These are phyloP conservation scores for Piedraia hortae DNA, from an alignment of 2,329 filamentous ascomycete genomes.

Conservation along the genomic window DNA sequence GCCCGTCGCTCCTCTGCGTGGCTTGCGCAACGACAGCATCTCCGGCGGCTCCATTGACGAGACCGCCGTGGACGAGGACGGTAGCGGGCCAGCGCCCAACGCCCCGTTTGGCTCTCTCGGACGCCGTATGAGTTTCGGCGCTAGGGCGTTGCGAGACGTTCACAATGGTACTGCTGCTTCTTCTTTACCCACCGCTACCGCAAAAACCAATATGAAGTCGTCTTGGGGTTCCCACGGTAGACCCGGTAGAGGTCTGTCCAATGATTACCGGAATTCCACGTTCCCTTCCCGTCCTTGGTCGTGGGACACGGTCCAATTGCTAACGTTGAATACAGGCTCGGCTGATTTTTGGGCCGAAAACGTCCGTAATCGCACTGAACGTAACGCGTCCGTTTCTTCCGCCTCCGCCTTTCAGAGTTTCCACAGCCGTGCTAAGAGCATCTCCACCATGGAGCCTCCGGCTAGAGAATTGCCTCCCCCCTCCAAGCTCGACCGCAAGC, in stretches of 20 bases:
- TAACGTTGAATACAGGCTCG: conserved; percentile 28
- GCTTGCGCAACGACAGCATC: conserved; percentile 16
- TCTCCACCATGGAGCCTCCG: conserved; percentile 32
- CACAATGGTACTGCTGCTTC: conserved; percentile 13
- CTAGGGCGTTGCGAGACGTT: conserved; percentile 46
- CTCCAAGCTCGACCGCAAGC: conserved; percentile 31
- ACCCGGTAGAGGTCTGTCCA: conserved; percentile 27
- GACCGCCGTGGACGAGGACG: conserved; percentile 24
- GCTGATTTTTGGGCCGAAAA: conserved; percentile 95
- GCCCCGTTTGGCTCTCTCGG: conserved; percentile 45
- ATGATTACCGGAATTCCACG: conserved; percentile 15
- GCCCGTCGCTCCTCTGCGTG: conserved; percentile 17
- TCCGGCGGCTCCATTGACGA: conserved; percentile 19
- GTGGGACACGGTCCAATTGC: conserved; percentile 1
- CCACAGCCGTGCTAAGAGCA: conserved; percentile 43
- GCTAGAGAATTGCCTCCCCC: conserved; percentile 19
- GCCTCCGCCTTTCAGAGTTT: conserved; percentile 2
- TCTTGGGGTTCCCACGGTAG: conserved; percentile 24
- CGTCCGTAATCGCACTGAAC: conserved; percentile 73
- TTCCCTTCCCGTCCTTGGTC: conserved; percentile 3
- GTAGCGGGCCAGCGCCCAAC: conserved; percentile 15
- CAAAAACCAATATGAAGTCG: conserved; percentile 7
- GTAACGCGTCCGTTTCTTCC: conserved; percentile 29
- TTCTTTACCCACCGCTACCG: conserved; percentile 7
- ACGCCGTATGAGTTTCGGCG: conserved; percentile 73